Evolutionary conservation across 345 rosid species (phyloP), one percentile per base, ranked within the genome.

Genomic region (Eucalyptus regnans): DNA sequence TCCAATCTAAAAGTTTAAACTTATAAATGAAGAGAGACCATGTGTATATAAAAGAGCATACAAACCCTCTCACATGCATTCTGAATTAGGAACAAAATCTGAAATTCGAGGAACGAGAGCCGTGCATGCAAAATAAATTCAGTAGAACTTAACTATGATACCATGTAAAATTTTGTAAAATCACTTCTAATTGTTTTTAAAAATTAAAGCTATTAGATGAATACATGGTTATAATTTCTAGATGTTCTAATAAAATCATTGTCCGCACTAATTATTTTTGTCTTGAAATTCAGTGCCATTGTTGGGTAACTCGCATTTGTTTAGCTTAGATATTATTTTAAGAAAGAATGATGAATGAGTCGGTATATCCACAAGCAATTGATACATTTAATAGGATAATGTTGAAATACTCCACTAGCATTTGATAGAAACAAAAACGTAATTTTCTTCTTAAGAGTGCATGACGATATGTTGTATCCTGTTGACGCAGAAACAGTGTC

Each of bases 121-220:
- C 4, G 11, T 33, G 33, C 76, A n/a, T 2, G 2, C 0, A 0
- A 64, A 29, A n/a, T n/a, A 15, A n/a, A n/a, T 16, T 14, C 3
- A 10, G 11, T 17, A 64, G 20, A 64, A 64, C 37, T 7, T 64
- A 14, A 16, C 41, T 64, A 2, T 7, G 76, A 12, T n/a, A 64
- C 5, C 37, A 64, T 7, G 37, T 64, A 7, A n/a, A 64, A 64
- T 64, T 64, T 64, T 64, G 5, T 64, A 14, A 7, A n/a, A n/a
- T n/a, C 41, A 64, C 10, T 64, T 1, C 9, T 15, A 64, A n/a
- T 8, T 15, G 5, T 64, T 64, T 15, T 4, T 4, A 64, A 64
- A 52, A 52, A 7, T 6, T 29, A 29, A 62, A 62, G 16, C 8
- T 29, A 0, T 62, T 62, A 29, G 4, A 62, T 62, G 31, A 29